Evolutionary conservation across 2,329 filamentous ascomycete genomes (phyloP).

Genomic region (Kalmusia sp.): DNA sequence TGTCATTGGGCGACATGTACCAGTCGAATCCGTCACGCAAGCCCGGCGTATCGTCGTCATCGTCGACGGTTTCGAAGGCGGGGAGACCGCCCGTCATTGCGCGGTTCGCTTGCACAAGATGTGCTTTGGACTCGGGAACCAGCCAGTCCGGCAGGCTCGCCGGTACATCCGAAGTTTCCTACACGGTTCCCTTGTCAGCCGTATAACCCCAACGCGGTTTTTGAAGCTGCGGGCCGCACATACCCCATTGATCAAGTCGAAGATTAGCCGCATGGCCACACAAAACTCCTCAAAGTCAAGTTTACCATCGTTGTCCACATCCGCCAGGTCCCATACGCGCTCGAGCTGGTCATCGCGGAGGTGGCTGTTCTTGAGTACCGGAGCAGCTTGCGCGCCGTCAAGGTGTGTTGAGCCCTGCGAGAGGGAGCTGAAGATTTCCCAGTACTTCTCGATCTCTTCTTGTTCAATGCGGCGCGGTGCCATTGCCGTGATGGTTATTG

Average conservation of each 20-base stretch:
- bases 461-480: constrained; percentile 68
- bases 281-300: constrained; percentile 99
- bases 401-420: constrained; percentile 69
- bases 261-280: constrained; percentile 97
- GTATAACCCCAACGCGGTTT: background rate
- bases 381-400: constrained; percentile 72
- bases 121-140: constrained; percentile 78
- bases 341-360: constrained; percentile 86
- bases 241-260: constrained; percentile 95
- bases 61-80: constrained; percentile 82
- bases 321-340: constrained; percentile 94
- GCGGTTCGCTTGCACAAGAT: constrained; percentile 50
- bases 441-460: constrained; percentile 78
- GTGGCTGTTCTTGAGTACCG: constrained; percentile 75
- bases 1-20: constrained; percentile 96
- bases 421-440: constrained; percentile 79
- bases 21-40: constrained; percentile 98
- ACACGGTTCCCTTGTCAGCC: constrained; percentile 9
- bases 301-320: constrained; percentile 96
- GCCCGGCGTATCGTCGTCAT: constrained; percentile 79
- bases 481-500: constrained; percentile 29
- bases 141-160: constrained; percentile 90
- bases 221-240: constrained; percentile 7
- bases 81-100: constrained; percentile 76
- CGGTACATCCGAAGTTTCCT: constrained; percentile 88